Evolutionary conservation across 768 basidiomycete genomes (phyloP).

Genomic region (Russula sp.): DNA sequence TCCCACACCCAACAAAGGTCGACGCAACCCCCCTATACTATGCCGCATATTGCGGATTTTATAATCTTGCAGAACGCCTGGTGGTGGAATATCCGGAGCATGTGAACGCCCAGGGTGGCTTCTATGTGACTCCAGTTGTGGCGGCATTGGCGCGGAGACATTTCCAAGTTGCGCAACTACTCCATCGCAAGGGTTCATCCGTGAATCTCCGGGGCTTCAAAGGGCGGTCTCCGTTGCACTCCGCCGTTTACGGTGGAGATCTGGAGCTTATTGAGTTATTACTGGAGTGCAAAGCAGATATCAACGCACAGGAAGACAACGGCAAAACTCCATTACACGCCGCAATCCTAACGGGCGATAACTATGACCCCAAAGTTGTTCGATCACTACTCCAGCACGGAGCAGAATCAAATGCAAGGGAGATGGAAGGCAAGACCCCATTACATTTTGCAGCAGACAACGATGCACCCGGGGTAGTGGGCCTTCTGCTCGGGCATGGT

Average conservation of each 20-base stretch:
- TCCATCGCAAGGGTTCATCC: background rate
- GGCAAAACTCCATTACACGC: too few relatives aligned
- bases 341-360: too few relatives aligned
- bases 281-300: background rate
- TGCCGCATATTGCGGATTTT: background rate
- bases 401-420: background rate
- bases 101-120: background rate
- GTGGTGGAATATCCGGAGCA: background rate
- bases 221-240: background rate
- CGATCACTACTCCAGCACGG: background rate
- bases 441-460: too few relatives aligned
- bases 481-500: too few relatives aligned
- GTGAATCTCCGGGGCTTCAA: background rate
- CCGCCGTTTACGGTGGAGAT: background rate
- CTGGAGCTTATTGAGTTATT: background rate
- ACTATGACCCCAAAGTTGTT: too few relatives aligned
- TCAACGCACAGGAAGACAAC: too few relatives aligned
- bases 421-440: too few relatives aligned
- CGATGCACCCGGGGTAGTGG: too few relatives aligned
- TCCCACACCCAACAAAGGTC: background rate
- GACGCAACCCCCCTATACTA: background rate
- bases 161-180: background rate
- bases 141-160: background rate
- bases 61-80: background rate
- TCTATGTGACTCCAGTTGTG: background rate